phyloP scores from a whole-genome alignment of 2,329 filamentous ascomycete species.

The Daldinia eschscholtzii region DNA sequence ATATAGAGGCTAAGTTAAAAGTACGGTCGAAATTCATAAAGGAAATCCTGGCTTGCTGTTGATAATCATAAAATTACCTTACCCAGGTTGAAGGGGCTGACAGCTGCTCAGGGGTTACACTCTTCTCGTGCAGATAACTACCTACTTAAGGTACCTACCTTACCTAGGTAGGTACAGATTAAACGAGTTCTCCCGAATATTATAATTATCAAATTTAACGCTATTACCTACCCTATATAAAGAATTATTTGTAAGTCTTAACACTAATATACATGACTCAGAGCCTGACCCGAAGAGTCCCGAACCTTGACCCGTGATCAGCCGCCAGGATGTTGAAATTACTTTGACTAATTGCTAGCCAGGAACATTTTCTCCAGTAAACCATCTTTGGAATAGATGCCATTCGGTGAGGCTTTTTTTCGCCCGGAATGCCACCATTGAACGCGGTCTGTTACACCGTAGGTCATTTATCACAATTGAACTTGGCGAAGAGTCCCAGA shows the following conservation, averaged over 20 bases:
- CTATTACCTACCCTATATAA: conserved; percentile 11
- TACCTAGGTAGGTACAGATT: not conserved
- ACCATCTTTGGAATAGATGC: conserved; percentile 10
- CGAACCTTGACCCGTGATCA: conserved; percentile 28
- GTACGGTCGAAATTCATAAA: not conserved
- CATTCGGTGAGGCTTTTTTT: conserved; percentile 28
- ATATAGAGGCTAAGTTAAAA: not conserved
- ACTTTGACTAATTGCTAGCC: conserved; percentile 7
- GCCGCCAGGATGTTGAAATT: conserved; percentile 11
- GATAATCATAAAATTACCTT: not conserved
- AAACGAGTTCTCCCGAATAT: not conserved
- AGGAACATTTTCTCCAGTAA: conserved; percentile 13
- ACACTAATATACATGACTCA: conserved; percentile 24
- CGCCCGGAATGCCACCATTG: conserved; percentile 13
- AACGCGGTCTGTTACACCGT: conserved; percentile 10
- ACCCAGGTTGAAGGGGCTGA: no score
- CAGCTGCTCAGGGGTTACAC: no score
- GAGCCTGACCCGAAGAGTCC: conserved; percentile 20
- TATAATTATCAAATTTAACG: not conserved
- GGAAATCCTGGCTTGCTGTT: not conserved
- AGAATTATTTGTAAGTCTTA: conserved; percentile 20
- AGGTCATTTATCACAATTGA: conserved; percentile 12
- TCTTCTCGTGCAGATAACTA: no score
- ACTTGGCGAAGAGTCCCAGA: conserved; percentile 3
- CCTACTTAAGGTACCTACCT: no score